Conservation (phyloP, 441 rosid genomes). For the Omphalea diandra region DNA sequence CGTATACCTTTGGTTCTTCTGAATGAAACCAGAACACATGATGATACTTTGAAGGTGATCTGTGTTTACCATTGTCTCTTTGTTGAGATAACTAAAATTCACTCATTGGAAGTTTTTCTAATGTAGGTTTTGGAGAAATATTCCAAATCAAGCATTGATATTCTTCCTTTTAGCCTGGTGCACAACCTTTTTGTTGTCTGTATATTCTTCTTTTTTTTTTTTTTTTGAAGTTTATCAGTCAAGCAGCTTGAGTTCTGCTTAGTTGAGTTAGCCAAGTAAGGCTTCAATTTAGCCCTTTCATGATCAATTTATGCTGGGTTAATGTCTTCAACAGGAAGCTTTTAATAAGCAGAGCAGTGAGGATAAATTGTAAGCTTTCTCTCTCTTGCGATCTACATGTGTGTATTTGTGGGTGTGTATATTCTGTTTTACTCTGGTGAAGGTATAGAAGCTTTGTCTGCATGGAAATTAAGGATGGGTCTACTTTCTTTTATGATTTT, state of each 20-base stretch:
- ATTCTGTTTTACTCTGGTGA: background rate
- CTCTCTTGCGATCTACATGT: background rate
- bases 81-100: conserved; percentile 13
- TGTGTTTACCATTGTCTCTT: conserved; percentile 14
- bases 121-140: conserved; percentile 52
- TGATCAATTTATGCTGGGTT: conserved; percentile 28
- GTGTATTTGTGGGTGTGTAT: background rate
- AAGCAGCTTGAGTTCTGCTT: background rate
- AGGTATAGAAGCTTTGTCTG: background rate
- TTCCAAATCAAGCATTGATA: conserved; percentile 41
- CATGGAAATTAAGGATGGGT: background rate
- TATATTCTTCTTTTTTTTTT: background rate
- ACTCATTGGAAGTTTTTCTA: conserved; percentile 22
- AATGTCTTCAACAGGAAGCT: conserved; percentile 23
- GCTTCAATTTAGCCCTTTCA: background rate
- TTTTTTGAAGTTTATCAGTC: background rate
- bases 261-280: background rate
- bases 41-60: conserved; percentile 48
- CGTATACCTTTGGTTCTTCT: conserved; percentile 52
- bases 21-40: conserved; percentile 41
- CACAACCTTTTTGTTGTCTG: conserved; percentile 14
- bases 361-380: conserved; percentile 36
- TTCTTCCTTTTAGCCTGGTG: conserved; percentile 51
- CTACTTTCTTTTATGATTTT: background rate
- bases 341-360: conserved; percentile 23